Base-by-base conservation (phyloP, 441 rosid genomes). In the Corymbia citriodora region DNA sequence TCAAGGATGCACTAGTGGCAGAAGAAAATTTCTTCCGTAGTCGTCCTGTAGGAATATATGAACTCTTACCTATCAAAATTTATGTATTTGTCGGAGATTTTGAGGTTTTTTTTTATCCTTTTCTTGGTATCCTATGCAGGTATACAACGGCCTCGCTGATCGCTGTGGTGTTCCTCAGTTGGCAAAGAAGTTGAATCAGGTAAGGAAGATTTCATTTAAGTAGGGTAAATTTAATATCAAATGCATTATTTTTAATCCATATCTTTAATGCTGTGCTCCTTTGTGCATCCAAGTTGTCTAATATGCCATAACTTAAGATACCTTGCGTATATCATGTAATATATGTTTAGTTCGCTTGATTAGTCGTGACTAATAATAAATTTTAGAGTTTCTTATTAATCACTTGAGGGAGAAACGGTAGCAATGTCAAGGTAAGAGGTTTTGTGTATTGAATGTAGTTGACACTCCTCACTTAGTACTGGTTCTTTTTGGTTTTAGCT, bases 171-270 rank as follows among this genome's bases (percentile, higher is more conserved):
- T 97, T 91, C 98, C 99, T 90, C 98, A 97, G 90, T 82, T 97
- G 93, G 99, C 98, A 33, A 98, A 96, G 94, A 98, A 96, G 93
- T 92, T 98, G 94, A 98, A 98, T 91, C 98, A 96, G 98, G 99
- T 97, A 93, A 53, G 63, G 50, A 45, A 79, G 6, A 12, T 79
- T 79, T 45, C 85, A 12, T n/a, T 45, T 10, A 61, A 19, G 27
- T 86, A 59, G 89, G 74, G 63, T 54, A 85, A 59, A 59, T 88
- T 90, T 65, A 36, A 70, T 85, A 86, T 50, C 50, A n/a, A 21
- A 49, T 65, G 13, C 13, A 16, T 36, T 81, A 23, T 59, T 52
- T 54, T 79, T 72, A 36, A 65, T 40, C 89, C 31, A 19, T 31
- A 48, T 57, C 29, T 52, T 48, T 68, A 36, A 55, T 49, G 45